Evolutionary conservation across 2,329 filamentous ascomycete genomes (phyloP).

Genomic region (Neobulgaria alba): DNA sequence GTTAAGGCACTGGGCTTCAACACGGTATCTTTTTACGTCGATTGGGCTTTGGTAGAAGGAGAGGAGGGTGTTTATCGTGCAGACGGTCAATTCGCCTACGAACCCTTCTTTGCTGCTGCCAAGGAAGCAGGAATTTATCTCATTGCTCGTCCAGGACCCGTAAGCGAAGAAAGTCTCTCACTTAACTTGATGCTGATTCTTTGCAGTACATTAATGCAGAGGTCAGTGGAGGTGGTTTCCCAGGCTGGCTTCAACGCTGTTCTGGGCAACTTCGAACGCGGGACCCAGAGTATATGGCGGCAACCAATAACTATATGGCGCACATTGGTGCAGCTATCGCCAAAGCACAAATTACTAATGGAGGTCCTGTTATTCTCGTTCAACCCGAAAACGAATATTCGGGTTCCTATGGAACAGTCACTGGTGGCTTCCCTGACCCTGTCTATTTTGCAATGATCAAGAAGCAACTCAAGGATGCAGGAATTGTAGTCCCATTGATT

Average conservation of each 20-base stretch:
- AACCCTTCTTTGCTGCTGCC: conserved; percentile 71
- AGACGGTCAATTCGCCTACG: conserved; percentile 62
- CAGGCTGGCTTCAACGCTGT: conserved; percentile 69
- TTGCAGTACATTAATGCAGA: conserved; percentile 69
- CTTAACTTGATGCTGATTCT: not conserved
- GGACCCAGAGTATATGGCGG: conserved; percentile 51
- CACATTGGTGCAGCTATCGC: conserved; percentile 60
- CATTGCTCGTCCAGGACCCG: conserved; percentile 42
- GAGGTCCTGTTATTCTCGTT: conserved; percentile 68
- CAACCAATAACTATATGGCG: conserved; percentile 52
- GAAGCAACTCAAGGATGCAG: conserved; percentile 57
- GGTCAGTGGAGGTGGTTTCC: conserved; percentile 66
- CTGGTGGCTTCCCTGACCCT: conserved; percentile 50
- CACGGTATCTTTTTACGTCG: conserved; percentile 67
- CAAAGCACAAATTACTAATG: conserved; percentile 71
- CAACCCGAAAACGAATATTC: conserved; percentile 82
- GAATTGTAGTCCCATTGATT: conserved; percentile 66
- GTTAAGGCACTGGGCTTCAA: conserved; percentile 76
- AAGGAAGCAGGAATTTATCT: conserved; percentile 67
- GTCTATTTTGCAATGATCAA: conserved; percentile 64
- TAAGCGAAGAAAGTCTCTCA: conserved; percentile 7
- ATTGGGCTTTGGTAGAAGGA: conserved; percentile 73
- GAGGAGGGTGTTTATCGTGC: conserved; percentile 60
- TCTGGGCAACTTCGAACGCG: conserved; percentile 55
- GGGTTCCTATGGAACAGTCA: conserved; percentile 36